A percentile compares a stretch with the other conserved stretches of the same genome.
These are phyloP conservation scores for Entomophthora muscae DNA, from an alignment of 371 early-diverging fungal genomes.

Conservation along the genomic window DNA sequence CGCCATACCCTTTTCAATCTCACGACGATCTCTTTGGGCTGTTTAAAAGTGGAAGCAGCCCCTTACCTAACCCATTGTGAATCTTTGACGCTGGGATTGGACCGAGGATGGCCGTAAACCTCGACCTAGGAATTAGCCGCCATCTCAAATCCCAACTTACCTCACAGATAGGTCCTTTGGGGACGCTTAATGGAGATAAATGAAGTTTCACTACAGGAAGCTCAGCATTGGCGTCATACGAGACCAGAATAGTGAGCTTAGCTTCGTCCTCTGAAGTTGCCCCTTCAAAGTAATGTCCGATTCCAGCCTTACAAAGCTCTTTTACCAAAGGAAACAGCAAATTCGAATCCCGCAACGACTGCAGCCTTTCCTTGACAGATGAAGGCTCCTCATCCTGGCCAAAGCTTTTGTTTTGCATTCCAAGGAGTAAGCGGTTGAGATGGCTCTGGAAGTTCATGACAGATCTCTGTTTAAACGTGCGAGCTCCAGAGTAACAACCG, in stretches of 20 bases:
- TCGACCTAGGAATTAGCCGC: background rate
- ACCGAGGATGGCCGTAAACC: background rate
- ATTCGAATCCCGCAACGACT: background rate
- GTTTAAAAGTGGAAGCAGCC: background rate
- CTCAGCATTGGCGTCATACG: background rate
- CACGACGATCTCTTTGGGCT: background rate
- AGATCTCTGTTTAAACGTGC: background rate
- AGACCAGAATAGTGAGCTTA: background rate
- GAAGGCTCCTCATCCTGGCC: background rate
- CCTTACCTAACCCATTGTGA: slow-evolving; percentile 3
- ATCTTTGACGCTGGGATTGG: slow-evolving; percentile 1
- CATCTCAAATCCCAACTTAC: background rate
- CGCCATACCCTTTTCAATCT: background rate
- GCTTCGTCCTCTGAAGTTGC: background rate
- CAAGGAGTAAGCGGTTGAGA: background rate
- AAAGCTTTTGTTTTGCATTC: background rate
- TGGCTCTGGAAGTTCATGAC: background rate
- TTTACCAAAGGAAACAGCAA: background rate
- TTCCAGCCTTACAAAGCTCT: background rate
- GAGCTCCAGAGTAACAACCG: background rate
- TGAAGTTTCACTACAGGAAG: background rate
- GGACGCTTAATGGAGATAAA: background rate
- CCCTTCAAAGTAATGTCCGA: background rate
- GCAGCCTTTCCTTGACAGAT: background rate
- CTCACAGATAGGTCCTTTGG: background rate